Evolutionary conservation across 352 stramenopile genomes (phyloP).

Genomic region (Phytophthora fragariae): DNA sequence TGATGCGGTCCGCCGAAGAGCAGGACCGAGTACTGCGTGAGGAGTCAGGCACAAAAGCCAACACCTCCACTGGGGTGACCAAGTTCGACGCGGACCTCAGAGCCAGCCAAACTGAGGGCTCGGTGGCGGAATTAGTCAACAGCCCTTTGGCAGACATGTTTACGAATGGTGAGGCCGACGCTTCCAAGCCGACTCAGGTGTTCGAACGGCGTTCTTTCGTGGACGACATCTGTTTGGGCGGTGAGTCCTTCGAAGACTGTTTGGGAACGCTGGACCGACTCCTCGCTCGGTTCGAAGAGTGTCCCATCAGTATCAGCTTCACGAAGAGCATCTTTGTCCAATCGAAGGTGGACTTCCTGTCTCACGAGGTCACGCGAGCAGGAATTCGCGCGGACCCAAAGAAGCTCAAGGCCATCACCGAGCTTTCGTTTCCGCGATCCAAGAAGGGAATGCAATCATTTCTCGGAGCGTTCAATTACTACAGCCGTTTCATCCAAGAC

Average conservation of each 20-base stretch:
- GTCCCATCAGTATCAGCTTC: neutral
- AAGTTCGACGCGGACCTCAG: neutral
- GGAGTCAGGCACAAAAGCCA: too few relatives aligned
- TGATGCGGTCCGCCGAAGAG: neutral
- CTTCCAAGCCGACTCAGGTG: neutral
- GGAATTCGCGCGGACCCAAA: neutral
- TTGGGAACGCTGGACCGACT: too few relatives aligned
- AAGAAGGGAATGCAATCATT: neutral
- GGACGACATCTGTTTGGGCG: neutral
- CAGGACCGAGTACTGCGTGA: neutral
- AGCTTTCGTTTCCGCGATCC: neutral
- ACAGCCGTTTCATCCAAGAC: neutral
- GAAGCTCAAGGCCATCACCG: neutral
- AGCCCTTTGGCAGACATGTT: neutral
- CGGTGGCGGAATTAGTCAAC: neutral
- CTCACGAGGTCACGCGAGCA: too few relatives aligned
- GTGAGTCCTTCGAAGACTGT: too few relatives aligned
- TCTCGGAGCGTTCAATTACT: neutral
- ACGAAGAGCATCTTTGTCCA: conserved; percentile 3
- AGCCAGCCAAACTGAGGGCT: too few relatives aligned
- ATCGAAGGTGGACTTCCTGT: neutral
- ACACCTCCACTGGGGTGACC: neutral
- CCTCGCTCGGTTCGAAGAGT: neutral
- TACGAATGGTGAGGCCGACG: neutral
- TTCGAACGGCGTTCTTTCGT: neutral